These are phyloP conservation scores for Sicyos baderoa DNA, from an alignment of 306 rosid species.

Conservation along the genomic window DNA sequence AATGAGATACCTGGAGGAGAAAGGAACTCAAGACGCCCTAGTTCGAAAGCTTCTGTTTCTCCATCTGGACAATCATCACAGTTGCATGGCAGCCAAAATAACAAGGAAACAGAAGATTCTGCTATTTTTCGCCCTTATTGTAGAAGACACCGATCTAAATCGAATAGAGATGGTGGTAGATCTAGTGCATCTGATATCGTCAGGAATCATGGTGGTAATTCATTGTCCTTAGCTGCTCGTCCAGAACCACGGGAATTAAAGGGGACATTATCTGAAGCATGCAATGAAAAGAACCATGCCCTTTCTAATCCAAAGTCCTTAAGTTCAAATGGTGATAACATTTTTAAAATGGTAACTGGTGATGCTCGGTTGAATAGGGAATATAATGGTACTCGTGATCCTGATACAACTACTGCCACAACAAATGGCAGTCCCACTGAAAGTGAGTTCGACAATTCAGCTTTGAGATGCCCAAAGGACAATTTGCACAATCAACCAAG, in stretches of 20 bases:
- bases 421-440: constrained; percentile 35
- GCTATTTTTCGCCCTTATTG: constrained; percentile 91
- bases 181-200: constrained; percentile 32
- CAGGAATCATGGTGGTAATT: constrained; percentile 31
- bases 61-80: constrained; percentile 86
- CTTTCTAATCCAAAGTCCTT: constrained; percentile 52
- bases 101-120: constrained; percentile 88
- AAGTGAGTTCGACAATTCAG: constrained; percentile 41
- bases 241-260: constrained; percentile 54
- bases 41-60: constrained; percentile 45
- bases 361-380: constrained; percentile 41
- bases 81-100: constrained; percentile 69
- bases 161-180: constrained; percentile 67
- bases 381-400: constrained; percentile 36
- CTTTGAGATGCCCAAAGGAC: constrained; percentile 33
- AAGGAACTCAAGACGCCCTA: constrained; percentile 50
- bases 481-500: constrained; percentile 20
- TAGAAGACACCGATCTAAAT: constrained; percentile 84
- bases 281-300: constrained; percentile 52
- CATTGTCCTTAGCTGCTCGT: constrained; percentile 34
- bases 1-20: constrained; percentile 60
- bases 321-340: constrained; percentile 53
- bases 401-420: constrained; percentile 23
- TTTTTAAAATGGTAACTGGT: constrained; percentile 32
- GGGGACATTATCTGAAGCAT: constrained; percentile 40